These are phyloP conservation scores for Fragaria iinumae DNA, from an alignment of 306 rosid genomes.

Conservation along the genomic window DNA sequence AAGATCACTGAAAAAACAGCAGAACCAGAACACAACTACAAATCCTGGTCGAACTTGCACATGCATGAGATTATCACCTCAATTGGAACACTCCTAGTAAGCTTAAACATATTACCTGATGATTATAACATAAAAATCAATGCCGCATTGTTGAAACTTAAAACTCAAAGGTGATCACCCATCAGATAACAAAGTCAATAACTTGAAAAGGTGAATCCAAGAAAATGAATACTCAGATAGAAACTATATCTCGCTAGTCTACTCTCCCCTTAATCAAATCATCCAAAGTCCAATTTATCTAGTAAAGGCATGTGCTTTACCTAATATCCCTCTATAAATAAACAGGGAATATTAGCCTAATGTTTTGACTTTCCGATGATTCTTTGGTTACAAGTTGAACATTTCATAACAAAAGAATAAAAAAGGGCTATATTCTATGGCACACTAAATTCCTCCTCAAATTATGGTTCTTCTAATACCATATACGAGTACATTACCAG, in stretches of 20 bases:
- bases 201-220: not conserved
- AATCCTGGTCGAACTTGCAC: not conserved
- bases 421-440: slow-evolving; percentile 12
- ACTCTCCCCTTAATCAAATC: slow-evolving; percentile 25
- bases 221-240: not conserved
- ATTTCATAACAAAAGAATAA: slow-evolving; percentile 19
- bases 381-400: slow-evolving; percentile 24
- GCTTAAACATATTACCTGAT: not conserved
- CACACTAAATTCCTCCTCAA: slow-evolving; percentile 20
- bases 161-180: not conserved
- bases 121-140: not conserved
- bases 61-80: not conserved
- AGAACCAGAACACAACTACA: not conserved
- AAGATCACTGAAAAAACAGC: not conserved
- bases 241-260: not conserved
- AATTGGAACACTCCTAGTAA: not conserved
- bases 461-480: not conserved
- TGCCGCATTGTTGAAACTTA: not conserved
- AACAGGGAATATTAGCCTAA: slow-evolving; percentile 23
- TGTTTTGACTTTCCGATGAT: slow-evolving; percentile 40
- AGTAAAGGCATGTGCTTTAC: slow-evolving; percentile 45
- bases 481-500: slow-evolving; percentile 7
- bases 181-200: slow-evolving; percentile 7
- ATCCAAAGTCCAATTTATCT: slow-evolving; percentile 22
- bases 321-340: slow-evolving; percentile 29